Percentiles rank a stretch among this genome's conserved stretches.
Evolutionary conservation across 2,329 filamentous ascomycete species (phyloP).

Genomic region (Lecanicillium sp.): DNA sequence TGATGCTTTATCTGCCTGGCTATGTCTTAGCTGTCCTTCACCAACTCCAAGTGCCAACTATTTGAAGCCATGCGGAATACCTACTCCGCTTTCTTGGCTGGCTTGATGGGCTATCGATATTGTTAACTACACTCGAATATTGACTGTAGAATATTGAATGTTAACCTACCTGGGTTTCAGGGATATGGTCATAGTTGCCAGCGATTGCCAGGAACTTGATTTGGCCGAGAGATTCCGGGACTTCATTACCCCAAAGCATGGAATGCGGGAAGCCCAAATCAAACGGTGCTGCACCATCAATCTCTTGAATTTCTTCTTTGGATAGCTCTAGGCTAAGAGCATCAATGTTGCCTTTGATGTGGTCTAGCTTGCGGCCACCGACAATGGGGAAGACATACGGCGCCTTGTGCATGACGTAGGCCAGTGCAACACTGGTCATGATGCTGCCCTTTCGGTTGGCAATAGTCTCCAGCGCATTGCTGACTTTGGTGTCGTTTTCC

Average conservation of each 20-base stretch:
- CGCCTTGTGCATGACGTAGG: conserved; percentile 65
- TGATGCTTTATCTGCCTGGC: too few relatives aligned
- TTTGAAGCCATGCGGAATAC: conserved; percentile 21
- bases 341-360: conserved; percentile 62
- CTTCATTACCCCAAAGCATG: conserved; percentile 40
- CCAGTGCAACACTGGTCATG: conserved; percentile 50
- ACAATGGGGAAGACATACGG: conserved; percentile 68
- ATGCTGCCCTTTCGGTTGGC: conserved; percentile 32
- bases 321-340: conserved; percentile 53
- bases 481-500: conserved; percentile 44
- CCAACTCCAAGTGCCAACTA: conserved; percentile 22
- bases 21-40: background rate
- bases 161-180: conserved; percentile 25
- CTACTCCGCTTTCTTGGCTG: conserved; percentile 34
- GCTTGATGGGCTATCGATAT: conserved; percentile 28
- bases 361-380: conserved; percentile 60
- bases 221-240: conserved; percentile 28
- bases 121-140: conserved; percentile 10
- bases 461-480: conserved; percentile 39
- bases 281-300: conserved; percentile 54
- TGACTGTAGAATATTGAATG: background rate
- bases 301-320: conserved; percentile 53
- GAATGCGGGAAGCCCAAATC: conserved; percentile 59
- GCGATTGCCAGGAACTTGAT: conserved; percentile 37
- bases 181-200: conserved; percentile 43